Percentiles rank a stretch among this genome's conserved stretches.
Evolutionary conservation across 1,139 yeast species (phyloP).

Genomic region (Pneumocystis canis): DNA sequence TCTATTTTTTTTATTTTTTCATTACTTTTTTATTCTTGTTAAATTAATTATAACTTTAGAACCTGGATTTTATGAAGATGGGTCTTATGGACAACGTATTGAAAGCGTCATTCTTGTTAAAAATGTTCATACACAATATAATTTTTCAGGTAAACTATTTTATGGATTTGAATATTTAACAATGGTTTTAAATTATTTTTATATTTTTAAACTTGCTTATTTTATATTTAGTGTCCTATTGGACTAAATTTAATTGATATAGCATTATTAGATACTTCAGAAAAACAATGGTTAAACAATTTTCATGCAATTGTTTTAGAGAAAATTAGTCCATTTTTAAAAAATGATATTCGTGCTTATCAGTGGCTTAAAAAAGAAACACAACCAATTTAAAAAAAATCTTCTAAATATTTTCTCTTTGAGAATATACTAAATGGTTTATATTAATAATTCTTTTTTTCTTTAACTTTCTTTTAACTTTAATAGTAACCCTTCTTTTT

Average conservation of each 20-base stretch:
- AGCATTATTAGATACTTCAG: conserved; percentile 43
- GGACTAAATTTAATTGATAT: conserved; percentile 52
- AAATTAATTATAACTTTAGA: conserved; percentile 28
- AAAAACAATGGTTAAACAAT: conserved; percentile 49
- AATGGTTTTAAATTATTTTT: conserved; percentile 18
- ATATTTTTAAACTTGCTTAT: not conserved
- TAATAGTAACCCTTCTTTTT: too few relatives aligned
- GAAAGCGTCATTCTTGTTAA: conserved; percentile 62
- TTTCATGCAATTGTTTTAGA: conserved; percentile 55
- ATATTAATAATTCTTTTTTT: too few relatives aligned
- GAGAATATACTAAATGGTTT: too few relatives aligned
- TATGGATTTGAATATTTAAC: conserved; percentile 76
- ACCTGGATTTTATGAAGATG: conserved; percentile 91
- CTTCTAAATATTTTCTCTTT: too few relatives aligned
- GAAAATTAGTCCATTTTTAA: conserved; percentile 35
- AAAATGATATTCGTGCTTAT: conserved; percentile 39
- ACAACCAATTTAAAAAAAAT: conserved; percentile 19
- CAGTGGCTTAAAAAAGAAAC: conserved; percentile 73
- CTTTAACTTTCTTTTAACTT: too few relatives aligned
- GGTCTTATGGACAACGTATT: conserved; percentile 82
- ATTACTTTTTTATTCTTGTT: not conserved
- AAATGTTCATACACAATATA: conserved; percentile 30
- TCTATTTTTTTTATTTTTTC: not conserved
- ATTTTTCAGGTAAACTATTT: conserved; percentile 42
- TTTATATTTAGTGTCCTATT: conserved; percentile 48